These are phyloP conservation scores for Globisporangium orthogonon DNA, from an alignment of 352 stramenopile genomes.

Conservation along the genomic window DNA sequence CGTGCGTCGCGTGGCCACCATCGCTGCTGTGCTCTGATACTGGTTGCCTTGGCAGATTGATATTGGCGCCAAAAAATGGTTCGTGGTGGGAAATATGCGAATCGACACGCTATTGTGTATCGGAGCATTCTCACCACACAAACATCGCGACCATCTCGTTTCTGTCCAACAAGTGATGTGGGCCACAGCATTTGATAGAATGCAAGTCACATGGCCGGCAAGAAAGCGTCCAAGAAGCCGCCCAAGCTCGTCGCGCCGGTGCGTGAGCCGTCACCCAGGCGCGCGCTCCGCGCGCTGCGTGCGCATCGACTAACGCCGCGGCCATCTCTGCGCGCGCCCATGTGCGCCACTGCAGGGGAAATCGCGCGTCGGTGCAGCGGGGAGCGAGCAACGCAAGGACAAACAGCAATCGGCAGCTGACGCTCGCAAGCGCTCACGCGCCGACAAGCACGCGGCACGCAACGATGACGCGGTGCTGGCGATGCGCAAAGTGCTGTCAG, in stretches of 20 bases:
- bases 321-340: not conserved
- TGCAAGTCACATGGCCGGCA: slow-evolving; percentile 9
- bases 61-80: not conserved
- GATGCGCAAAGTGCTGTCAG: slow-evolving; percentile 50
- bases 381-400: not conserved
- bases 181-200: too few species aligned
- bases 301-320: not conserved
- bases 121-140: not conserved
- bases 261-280: not conserved
- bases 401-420: slow-evolving; percentile 9
- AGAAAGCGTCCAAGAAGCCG: slow-evolving; percentile 27
- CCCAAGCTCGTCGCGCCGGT: slow-evolving; percentile 17
- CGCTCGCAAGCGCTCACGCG: not conserved
- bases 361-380: not conserved
- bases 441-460: slow-evolving; percentile 13
- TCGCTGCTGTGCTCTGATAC: slow-evolving; percentile 10
- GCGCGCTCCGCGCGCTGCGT: not conserved
- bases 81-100: not conserved
- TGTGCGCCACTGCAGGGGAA: not conserved
- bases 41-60: not conserved
- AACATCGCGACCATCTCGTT: too few species aligned
- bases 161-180: too few species aligned
- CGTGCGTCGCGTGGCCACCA: slow-evolving; percentile 61
- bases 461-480: slow-evolving; percentile 45
- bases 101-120: not conserved